Evolutionary conservation across 2,329 filamentous ascomycete species (phyloP).

Genomic region (Hortaea werneckii): DNA sequence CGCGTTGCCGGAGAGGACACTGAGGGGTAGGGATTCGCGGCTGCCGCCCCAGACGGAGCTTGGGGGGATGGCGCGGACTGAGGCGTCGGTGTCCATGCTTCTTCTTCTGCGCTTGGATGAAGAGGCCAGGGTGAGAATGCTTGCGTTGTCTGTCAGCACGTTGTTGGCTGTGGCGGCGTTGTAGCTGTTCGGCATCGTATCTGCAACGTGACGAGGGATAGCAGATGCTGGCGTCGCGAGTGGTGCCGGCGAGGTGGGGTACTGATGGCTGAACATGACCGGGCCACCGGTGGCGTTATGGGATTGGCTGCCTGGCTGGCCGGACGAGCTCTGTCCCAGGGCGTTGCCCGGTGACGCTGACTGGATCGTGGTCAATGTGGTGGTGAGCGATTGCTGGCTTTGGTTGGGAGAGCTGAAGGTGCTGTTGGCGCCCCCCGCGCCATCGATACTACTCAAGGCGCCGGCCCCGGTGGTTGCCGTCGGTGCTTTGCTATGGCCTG

Average conservation of each 20-base stretch:
- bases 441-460: conserved; percentile 48
- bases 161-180: conserved; percentile 71
- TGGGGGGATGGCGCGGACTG: conserved; percentile 72
- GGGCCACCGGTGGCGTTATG: conserved; percentile 22
- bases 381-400: conserved; percentile 69
- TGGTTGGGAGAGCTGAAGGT: conserved; percentile 77
- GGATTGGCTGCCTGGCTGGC: conserved; percentile 22
- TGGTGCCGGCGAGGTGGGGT: conserved; percentile 35
- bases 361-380: conserved; percentile 77
- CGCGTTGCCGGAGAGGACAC: conserved; percentile 63
- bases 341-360: conserved; percentile 53
- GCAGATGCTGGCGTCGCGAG: conserved; percentile 56
- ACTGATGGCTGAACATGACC: conserved; percentile 50
- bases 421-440: conserved; percentile 51
- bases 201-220: conserved; percentile 59
- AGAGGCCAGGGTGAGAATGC: conserved; percentile 73
- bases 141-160: conserved; percentile 73
- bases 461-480: conserved; percentile 59
- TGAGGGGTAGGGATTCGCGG: conserved; percentile 68
- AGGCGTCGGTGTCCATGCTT: conserved; percentile 77
- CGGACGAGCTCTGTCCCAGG: conserved; percentile 28
- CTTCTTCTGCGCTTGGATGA: conserved; percentile 70
- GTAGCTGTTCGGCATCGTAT: conserved; percentile 53
- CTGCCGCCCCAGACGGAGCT: conserved; percentile 74
- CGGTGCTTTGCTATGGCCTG: conserved; percentile 61